Evolutionary conservation across 148 eudicot species (phyloP).

Genomic region (Mesembryanthemum crystallinum): DNA sequence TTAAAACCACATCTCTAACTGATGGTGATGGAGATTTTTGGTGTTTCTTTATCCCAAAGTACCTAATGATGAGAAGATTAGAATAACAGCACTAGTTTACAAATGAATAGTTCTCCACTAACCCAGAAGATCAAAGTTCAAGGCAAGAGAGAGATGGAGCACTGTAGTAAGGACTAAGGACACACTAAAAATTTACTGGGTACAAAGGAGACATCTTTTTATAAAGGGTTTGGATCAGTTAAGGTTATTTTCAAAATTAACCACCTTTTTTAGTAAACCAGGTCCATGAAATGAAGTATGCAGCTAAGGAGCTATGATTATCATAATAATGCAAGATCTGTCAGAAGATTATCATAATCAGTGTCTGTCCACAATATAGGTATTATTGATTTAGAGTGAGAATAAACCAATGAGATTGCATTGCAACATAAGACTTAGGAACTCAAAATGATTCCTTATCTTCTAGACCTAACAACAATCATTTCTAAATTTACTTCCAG

Average conservation of each 20-base stretch:
- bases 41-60: conserved; percentile 31
- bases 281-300: neutral
- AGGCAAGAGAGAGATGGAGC: neutral
- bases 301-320: conserved; percentile 17
- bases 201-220: neutral
- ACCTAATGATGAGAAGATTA: conserved; percentile 29
- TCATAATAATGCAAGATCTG: conserved; percentile 6
- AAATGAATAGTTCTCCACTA: conserved; percentile 14
- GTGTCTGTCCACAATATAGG: neutral
- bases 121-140: neutral
- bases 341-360: conserved; percentile 4
- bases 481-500: neutral
- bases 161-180: too few relatives aligned
- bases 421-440: conserved; percentile 12
- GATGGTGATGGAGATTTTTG: conserved; percentile 25
- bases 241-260: neutral
- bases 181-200: neutral
- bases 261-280: neutral
- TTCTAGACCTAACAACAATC: conserved; percentile 11
- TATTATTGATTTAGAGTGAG: conserved; percentile 11
- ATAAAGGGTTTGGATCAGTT: neutral
- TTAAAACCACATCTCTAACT: conserved; percentile 20
- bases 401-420: conserved; percentile 12
- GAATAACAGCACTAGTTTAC: conserved; percentile 24
- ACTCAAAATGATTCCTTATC: conserved; percentile 9